These are phyloP conservation scores for Nowakowskiella sp. DNA, from an alignment of 192 early-diverging fungal genomes.

Conservation along the genomic window DNA sequence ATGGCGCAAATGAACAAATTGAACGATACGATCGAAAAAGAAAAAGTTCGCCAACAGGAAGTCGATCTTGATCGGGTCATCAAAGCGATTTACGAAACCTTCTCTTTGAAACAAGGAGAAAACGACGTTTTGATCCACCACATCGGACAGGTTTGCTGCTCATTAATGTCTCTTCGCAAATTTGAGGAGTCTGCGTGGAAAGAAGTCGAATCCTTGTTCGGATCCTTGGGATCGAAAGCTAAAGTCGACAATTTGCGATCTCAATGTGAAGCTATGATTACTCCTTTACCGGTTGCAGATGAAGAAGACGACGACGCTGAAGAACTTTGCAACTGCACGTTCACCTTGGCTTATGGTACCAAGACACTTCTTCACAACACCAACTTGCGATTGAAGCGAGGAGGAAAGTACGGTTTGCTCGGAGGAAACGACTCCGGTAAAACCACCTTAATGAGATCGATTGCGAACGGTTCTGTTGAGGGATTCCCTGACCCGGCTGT, in stretches of 20 bases:
- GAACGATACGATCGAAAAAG: slow-evolving; percentile 17
- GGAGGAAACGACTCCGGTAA: slow-evolving; percentile 79
- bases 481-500: slow-evolving; percentile 45
- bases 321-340: slow-evolving; percentile 45
- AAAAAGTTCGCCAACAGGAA: slow-evolving; percentile 12
- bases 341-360: slow-evolving; percentile 47
- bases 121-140: slow-evolving; percentile 10
- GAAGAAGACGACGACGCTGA: slow-evolving; percentile 41
- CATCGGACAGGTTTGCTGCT: slow-evolving; percentile 17
- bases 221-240: no score
- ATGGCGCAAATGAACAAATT: slow-evolving; percentile 4
- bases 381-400: slow-evolving; percentile 53
- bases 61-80: slow-evolving; percentile 19
- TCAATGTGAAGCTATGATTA: slow-evolving; percentile 19
- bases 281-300: slow-evolving; percentile 23
- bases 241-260: background rate
- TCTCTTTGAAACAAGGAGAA: slow-evolving; percentile 13
- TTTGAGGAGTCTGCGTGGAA: slow-evolving; percentile 16
- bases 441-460: slow-evolving; percentile 65
- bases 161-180: slow-evolving; percentile 21
- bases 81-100: slow-evolving; percentile 6
- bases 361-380: slow-evolving; percentile 53
- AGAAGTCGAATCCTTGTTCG: slow-evolving; percentile 15
- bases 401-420: slow-evolving; percentile 70
- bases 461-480: slow-evolving; percentile 41